Conservation (phyloP, 192 early-diverging fungal genomes). For the Funneliformis geosporum region DNA sequence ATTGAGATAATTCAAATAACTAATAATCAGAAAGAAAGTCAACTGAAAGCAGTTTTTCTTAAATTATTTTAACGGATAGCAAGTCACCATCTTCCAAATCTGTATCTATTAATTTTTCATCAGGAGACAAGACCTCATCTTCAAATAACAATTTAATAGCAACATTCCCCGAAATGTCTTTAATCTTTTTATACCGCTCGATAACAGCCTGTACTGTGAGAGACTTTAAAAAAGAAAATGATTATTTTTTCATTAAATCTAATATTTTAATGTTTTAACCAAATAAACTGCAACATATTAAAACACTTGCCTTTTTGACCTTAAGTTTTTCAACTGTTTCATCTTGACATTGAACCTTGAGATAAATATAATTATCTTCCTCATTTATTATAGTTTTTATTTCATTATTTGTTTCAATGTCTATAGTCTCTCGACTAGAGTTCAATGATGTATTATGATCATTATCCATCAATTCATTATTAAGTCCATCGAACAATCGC, state of each 20-base stretch:
- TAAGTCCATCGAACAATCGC: neutral
- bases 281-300: neutral
- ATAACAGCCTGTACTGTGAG: conserved; percentile 50
- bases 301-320: conserved; percentile 28
- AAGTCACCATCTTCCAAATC: conserved; percentile 66
- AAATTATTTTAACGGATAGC: conserved; percentile 20
- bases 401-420: neutral
- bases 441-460: neutral
- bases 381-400: neutral
- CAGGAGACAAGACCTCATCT: conserved; percentile 47
- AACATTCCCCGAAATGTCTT: conserved; percentile 25
- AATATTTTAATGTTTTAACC: neutral
- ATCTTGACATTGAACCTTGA: conserved; percentile 24
- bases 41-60: neutral
- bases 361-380: conserved; percentile 16
- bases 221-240: conserved; percentile 33
- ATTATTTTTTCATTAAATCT: too few relatives aligned
- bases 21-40: neutral
- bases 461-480: too few relatives aligned
- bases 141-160: conserved; percentile 54
- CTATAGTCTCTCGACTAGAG: neutral
- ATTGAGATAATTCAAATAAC: neutral
- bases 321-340: conserved; percentile 28
- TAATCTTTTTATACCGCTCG: conserved; percentile 45
- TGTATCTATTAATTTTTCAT: conserved; percentile 46